Percentiles rank a stretch among this genome's conserved stretches.
phyloP scores from a whole-genome alignment of 1,284 basidiomycete genomes.

The Dichomitus squalens region DNA sequence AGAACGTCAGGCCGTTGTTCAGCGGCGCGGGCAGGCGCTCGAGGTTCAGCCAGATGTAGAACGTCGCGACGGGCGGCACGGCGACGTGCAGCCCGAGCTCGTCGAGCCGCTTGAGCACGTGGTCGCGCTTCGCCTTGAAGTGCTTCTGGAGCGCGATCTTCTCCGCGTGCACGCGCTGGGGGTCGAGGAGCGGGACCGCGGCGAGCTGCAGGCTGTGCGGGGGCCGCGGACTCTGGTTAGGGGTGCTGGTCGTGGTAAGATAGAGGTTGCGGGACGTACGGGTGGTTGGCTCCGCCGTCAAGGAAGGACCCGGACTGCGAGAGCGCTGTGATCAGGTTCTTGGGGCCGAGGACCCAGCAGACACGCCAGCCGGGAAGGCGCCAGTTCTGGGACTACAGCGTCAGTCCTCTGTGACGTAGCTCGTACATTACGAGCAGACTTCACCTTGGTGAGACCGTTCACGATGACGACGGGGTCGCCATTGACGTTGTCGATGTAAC shows the following conservation, averaged over 20 bases:
- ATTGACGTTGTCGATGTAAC: slow-evolving; percentile 86
- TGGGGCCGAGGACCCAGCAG: slow-evolving; percentile 97
- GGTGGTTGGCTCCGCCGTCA: slow-evolving; percentile 88
- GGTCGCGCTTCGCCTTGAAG: slow-evolving; percentile 90
- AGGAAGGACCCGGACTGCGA: slow-evolving; percentile 89
- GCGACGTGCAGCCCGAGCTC: slow-evolving; percentile 77
- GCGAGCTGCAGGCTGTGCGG: slow-evolving; percentile 76
- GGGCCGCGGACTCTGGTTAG: not conserved
- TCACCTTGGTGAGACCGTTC: slow-evolving; percentile 90
- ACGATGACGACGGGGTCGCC: slow-evolving; percentile 84
- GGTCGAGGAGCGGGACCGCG: slow-evolving; percentile 80
- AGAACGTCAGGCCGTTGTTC: slow-evolving; percentile 92
- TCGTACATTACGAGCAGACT: slow-evolving; percentile 3
- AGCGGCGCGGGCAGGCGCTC: slow-evolving; percentile 76
- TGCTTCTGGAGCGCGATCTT: slow-evolving; percentile 84
- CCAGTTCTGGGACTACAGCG: slow-evolving; percentile 63
- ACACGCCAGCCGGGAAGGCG: slow-evolving; percentile 92
- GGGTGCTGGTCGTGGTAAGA: no score
- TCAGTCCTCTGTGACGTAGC: not conserved
- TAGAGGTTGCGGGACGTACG: slow-evolving; percentile 48
- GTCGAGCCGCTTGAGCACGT: slow-evolving; percentile 82
- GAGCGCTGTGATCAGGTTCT: slow-evolving; percentile 82
- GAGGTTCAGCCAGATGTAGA: slow-evolving; percentile 92
- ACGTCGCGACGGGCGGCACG: slow-evolving; percentile 77
- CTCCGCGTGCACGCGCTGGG: slow-evolving; percentile 68